Base-by-base conservation (phyloP, 495 filamentous ascomycete species). In the Penicillium psychrofluorescens region DNA sequence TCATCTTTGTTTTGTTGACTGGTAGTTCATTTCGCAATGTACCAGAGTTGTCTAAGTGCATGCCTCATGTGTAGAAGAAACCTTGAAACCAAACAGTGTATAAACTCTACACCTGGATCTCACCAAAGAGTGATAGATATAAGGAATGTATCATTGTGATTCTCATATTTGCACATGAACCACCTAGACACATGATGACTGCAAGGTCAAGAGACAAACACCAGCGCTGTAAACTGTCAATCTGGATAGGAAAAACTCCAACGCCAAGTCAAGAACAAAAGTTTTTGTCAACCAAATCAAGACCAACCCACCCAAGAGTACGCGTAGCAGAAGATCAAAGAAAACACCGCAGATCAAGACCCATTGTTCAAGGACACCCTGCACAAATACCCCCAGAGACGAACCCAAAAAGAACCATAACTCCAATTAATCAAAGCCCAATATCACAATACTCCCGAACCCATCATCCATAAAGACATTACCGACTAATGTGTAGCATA, bases 401-500 rank as follows among this genome's bases (percentile, higher is more conserved):
- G 15, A 33, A 16, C 12, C 29, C 2, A 29, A 38, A 13, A 6
- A 31, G 30, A 38, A 30, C 12, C 16, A 30, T 31, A 36, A 44
- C 10, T 34, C n/a, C 32, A 22, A 22, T 22, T 6, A 22, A 22
- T 22, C 22, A 22, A 22, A 22, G 22, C 22, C 22, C 3, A 22
- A 22, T 22, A 22, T 6, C 22, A 22, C 22, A 22, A 22, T 22
- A 22, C 22, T 22, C 22, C 22, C 22, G 1, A 6, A 3, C 4
- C 22, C 22, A 22, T 6, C 32, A 12, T 12, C 43, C 36, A 38
- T 39, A 29, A 40, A 39, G 22, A 45, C 36, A 45, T 45, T 45
- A 45, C n/a, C 6, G n/a, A 12, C 27, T 11, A 40, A 45, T 41
- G 45, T 38, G 29, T 40, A 38, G 11, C 29, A 15, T 41, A 14